Percentiles rank a stretch among this genome's conserved stretches.
Conservation (phyloP, 192 early-diverging fungal genomes). For the Coemansia biformis region DNA sequence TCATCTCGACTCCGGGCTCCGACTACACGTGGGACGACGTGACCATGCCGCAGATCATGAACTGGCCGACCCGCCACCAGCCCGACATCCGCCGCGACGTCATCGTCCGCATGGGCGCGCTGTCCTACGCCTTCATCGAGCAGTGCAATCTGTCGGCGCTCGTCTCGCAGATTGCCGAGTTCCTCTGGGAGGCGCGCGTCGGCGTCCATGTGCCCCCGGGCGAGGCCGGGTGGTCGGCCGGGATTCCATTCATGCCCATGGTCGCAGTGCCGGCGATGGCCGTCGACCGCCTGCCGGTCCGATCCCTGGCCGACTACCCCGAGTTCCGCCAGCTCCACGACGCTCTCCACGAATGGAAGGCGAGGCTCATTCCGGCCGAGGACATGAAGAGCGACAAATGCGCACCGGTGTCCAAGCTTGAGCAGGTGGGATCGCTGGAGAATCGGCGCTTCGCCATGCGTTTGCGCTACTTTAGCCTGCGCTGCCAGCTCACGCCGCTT, state of each 20-base stretch:
- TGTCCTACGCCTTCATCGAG: slow-evolving; percentile 39
- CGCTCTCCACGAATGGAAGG: slow-evolving; percentile 20
- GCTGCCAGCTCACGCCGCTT: slow-evolving; percentile 31
- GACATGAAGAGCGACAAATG: slow-evolving; percentile 6
- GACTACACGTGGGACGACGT: slow-evolving; percentile 44
- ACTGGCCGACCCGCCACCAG: slow-evolving; percentile 39
- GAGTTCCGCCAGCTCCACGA: slow-evolving; percentile 23
- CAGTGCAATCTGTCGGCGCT: slow-evolving; percentile 32
- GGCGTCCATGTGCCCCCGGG: slow-evolving; percentile 8
- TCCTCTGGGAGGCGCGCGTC: slow-evolving; percentile 37
- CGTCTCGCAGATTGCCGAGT: slow-evolving; percentile 30
- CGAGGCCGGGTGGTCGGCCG: slow-evolving; percentile 11
- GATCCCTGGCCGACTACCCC: slow-evolving; percentile 28
- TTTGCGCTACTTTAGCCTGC: slow-evolving; percentile 40
- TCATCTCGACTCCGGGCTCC: slow-evolving; percentile 27
- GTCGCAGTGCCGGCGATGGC: slow-evolving; percentile 2
- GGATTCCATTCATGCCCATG: slow-evolving; percentile 14
- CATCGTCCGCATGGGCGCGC: slow-evolving; percentile 21
- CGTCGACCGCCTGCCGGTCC: slow-evolving; percentile 4
- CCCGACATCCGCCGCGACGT: slow-evolving; percentile 7
- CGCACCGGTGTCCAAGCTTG: slow-evolving; percentile 7
- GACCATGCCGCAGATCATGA: slow-evolving; percentile 32
- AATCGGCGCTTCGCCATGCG: slow-evolving; percentile 40
- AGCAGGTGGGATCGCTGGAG: slow-evolving; percentile 19
- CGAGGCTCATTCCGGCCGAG: slow-evolving; percentile 28